Evolutionary conservation across 2,329 filamentous ascomycete genomes (phyloP), one percentile per base, ranked within the genome.

Genomic region (Pezicula neosporulosa): DNA sequence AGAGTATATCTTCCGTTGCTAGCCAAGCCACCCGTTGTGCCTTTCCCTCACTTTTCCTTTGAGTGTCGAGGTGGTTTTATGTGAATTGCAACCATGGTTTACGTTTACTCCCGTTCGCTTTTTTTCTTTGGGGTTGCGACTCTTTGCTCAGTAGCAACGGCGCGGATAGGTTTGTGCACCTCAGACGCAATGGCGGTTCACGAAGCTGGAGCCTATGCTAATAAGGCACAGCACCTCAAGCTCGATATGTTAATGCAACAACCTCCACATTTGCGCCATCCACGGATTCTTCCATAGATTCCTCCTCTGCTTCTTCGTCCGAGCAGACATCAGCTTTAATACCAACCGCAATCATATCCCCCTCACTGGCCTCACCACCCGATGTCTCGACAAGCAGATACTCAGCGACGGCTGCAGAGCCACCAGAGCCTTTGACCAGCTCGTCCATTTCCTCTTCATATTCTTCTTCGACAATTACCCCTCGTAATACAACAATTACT

Each of bases 31-130:
- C 24, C 24, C 7, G 24, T 24, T 24, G 24, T 24, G 24, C 24
- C 24, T 24, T 24, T 24, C 7, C 24, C 24, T 24, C 7, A 4
- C 24, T 24, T 24, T 24, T 24, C 24, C 24, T 24, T 24, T 24
- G 24, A 24, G 24, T 24, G 24, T 24, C 24, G 10, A 33, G 10
- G 9, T 35, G 48, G 42, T 48, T 45, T 43, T 4, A 49, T 24
- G 38, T 51, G 51, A 41, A 44, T 49, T 50, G 39, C 27, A 57
- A 44, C 41, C 46, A 61, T 60, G 57, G 41, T 53, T 38, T 49
- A 51, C 35, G 41, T 53, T 38, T 49, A 51, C 35, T 55, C 45
- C 19, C 46, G 35, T 47, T 24, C 44, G 48, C 24, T 35, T 28
- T 13, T 35, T 28, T 13, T 57, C 12, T 42, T 58, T 33, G 56